These are phyloP conservation scores for Mucuna pruriens DNA, from an alignment of 306 rosid genomes.

Conservation along the genomic window DNA sequence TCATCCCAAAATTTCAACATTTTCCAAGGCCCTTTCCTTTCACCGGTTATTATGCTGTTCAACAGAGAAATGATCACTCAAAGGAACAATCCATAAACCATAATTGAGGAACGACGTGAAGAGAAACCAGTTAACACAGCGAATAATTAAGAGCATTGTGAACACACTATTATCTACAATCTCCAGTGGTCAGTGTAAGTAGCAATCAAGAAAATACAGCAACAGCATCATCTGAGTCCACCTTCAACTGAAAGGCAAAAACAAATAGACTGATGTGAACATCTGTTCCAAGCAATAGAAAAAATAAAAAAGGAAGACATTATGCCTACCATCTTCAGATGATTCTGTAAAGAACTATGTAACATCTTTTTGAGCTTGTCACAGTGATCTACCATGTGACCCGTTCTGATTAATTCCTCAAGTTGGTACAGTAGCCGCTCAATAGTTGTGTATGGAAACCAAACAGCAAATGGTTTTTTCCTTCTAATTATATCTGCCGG, in stretches of 20 bases:
- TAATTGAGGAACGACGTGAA: neutral
- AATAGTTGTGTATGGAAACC: conserved; percentile 87
- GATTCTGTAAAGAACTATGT: conserved; percentile 66
- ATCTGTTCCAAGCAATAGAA: neutral
- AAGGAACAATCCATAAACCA: conserved; percentile 15
- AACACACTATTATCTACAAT: conserved; percentile 6
- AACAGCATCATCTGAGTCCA: conserved; percentile 63
- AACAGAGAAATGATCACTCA: conserved; percentile 12
- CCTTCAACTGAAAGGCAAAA: conserved; percentile 59
- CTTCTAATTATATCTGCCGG: conserved; percentile 72
- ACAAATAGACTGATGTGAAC: conserved; percentile 17
- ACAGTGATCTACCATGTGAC: conserved; percentile 88
- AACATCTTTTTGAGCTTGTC: conserved; percentile 70
- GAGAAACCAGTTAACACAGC: conserved; percentile 34
- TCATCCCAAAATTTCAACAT: neutral
- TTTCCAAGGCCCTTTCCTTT: neutral
- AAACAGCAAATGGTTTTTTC: conserved; percentile 80
- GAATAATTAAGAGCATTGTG: conserved; percentile 1
- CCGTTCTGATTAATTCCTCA: conserved; percentile 68
- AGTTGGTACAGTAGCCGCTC: conserved; percentile 74
- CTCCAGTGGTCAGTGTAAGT: neutral
- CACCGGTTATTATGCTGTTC: conserved; percentile 19
- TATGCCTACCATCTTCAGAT: conserved; percentile 67
- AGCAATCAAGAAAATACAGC: conserved; percentile 46
- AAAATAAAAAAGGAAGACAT: neutral